Evolutionary conservation across 225 moss, liverwort and hornwort genomes (phyloP).

Genomic region (Lunularia cruciata): DNA sequence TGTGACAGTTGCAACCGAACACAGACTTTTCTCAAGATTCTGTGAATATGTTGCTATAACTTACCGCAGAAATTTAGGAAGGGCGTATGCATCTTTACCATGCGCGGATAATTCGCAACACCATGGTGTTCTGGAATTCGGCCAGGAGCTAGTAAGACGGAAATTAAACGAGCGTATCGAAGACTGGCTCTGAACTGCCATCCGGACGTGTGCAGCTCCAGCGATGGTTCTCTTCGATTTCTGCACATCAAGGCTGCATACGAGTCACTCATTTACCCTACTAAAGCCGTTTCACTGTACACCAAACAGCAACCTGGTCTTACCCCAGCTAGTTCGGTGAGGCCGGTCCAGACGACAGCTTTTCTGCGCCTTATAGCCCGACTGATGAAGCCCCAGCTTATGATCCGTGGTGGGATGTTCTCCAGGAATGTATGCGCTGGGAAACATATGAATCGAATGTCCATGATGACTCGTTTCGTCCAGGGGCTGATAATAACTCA

Average conservation of each 20-base stretch:
- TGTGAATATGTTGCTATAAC: neutral
- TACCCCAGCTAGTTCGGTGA: neutral
- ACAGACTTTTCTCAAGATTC: neutral
- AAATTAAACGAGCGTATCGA: conserved; percentile 13
- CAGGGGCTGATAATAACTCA: neutral
- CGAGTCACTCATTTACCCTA: conserved; percentile 5
- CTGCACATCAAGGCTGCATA: conserved; percentile 19
- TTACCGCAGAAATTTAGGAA: neutral
- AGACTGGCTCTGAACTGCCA: conserved; percentile 12
- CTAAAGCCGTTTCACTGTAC: neutral
- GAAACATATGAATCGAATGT: neutral
- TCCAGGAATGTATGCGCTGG: neutral
- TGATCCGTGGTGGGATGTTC: neutral
- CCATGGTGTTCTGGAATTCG: neutral
- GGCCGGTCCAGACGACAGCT: neutral
- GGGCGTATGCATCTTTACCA: neutral
- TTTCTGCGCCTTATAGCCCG: neutral
- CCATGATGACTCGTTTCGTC: neutral
- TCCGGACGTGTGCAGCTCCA: conserved; percentile 4
- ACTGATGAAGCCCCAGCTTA: neutral
- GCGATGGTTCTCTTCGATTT: neutral
- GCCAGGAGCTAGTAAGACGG: conserved; percentile 1
- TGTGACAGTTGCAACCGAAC: neutral
- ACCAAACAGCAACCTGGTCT: neutral
- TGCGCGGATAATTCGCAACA: neutral